These are phyloP conservation scores for Rubia yunnanensis DNA, from an alignment of 257 asterid species.

Conservation along the genomic window DNA sequence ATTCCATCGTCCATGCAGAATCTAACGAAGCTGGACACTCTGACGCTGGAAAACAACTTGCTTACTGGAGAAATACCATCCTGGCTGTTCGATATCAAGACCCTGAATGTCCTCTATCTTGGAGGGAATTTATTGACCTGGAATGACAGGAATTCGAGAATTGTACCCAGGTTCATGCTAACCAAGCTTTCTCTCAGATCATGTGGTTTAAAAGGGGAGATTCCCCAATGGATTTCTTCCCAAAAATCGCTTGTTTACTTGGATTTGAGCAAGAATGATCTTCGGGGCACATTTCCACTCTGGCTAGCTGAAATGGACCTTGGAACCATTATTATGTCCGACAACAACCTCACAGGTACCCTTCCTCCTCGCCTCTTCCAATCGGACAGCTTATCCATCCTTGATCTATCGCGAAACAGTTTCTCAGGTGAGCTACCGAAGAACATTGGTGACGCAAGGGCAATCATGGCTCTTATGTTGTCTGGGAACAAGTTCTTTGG, in stretches of 20 bases:
- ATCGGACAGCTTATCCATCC: conserved; percentile 18
- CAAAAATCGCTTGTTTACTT: conserved; percentile 18
- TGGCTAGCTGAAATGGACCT: conserved; percentile 29
- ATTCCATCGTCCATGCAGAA: conserved; percentile 20
- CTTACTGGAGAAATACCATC: conserved; percentile 23
- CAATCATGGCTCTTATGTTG: conserved; percentile 21
- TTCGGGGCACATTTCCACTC: conserved; percentile 18
- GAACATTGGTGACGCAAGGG: conserved; percentile 24
- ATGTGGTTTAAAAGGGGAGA: conserved; percentile 19
- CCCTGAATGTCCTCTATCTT: conserved; percentile 16
- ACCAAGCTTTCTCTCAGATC: conserved; percentile 18
- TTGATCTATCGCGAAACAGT: conserved; percentile 23
- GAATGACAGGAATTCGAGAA: conserved; percentile 16
- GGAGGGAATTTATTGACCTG: conserved; percentile 21
- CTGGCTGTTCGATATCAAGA: conserved; percentile 18
- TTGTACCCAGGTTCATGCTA: conserved; percentile 22
- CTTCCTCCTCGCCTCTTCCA: conserved; percentile 22
- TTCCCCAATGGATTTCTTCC: conserved; percentile 22
- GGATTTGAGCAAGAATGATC: conserved; percentile 27
- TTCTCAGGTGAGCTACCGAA: conserved; percentile 19
- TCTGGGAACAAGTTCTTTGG: conserved; percentile 25
- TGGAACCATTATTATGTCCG: conserved; percentile 22
- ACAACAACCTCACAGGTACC: conserved; percentile 24
- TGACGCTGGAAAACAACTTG: conserved; percentile 18
- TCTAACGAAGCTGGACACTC: conserved; percentile 18